Evolutionary conservation across 2,329 filamentous ascomycete genomes (phyloP).

Genomic region (Talaromyces pinophilus): DNA sequence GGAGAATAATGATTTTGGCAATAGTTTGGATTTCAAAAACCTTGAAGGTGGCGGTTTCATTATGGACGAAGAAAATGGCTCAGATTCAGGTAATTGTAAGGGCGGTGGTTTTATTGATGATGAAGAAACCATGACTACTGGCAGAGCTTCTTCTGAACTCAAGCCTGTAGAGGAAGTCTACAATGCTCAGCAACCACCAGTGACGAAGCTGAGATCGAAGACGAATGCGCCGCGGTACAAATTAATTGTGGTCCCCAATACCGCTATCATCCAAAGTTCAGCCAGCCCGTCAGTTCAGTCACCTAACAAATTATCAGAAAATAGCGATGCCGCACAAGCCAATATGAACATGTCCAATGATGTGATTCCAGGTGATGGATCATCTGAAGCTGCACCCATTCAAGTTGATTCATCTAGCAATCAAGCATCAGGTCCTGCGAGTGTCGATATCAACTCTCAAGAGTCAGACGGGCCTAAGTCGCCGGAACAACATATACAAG

Average conservation of each 20-base stretch:
- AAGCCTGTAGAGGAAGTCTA: neutral
- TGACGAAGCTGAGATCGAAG: neutral
- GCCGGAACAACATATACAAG: slow-evolving; percentile 23
- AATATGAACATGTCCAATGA: neutral
- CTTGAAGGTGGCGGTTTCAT: neutral
- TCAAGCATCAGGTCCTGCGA: slow-evolving; percentile 30
- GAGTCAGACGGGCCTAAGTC: slow-evolving; percentile 26
- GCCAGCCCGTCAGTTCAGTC: neutral
- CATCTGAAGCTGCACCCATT: slow-evolving; percentile 29
- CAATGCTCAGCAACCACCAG: neutral
- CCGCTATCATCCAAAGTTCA: neutral
- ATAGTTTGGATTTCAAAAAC: slow-evolving; percentile 16
- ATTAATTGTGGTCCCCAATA: slow-evolving; percentile 14
- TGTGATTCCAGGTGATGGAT: slow-evolving; percentile 23
- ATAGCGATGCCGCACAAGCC: neutral
- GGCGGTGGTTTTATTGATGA: neutral
- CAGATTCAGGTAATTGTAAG: neutral
- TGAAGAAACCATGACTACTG: neutral
- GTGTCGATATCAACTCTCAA: slow-evolving; percentile 31
- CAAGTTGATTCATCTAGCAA: slow-evolving; percentile 31
- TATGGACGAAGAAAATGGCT: neutral
- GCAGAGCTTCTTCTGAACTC: neutral
- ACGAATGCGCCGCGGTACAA: slow-evolving; percentile 18
- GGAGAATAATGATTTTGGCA: neutral
- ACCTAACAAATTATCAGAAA: neutral